Percentiles rank a stretch among this genome's conserved stretches.
phyloP scores from a whole-genome alignment of 2,329 filamentous ascomycete species.

The Trichoderma sp. region DNA sequence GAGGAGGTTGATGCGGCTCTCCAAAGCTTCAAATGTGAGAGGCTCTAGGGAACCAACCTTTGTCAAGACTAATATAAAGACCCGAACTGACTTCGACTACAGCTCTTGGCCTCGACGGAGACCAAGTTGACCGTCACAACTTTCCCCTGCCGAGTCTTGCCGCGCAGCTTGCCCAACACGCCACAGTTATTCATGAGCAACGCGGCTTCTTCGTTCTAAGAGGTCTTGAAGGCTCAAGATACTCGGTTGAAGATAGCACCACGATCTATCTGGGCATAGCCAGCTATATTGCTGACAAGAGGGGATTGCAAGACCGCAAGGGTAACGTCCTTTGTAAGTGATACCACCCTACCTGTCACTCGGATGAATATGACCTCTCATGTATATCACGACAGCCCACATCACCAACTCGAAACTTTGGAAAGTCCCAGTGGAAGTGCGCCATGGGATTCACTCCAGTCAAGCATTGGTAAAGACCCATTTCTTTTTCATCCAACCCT shows the following conservation, averaged over 20 bases:
- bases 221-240: constrained; percentile 47
- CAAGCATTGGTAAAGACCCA: constrained; percentile 36
- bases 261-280: constrained; percentile 56
- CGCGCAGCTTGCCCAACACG: constrained; percentile 33
- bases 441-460: constrained; percentile 51
- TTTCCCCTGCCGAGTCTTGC: constrained; percentile 42
- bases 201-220: constrained; percentile 53
- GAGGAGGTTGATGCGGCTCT: constrained; percentile 27
- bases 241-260: constrained; percentile 52
- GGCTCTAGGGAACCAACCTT: constrained; percentile 3
- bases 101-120: constrained; percentile 36
- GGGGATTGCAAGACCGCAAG: constrained; percentile 49
- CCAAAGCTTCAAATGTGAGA: constrained; percentile 27
- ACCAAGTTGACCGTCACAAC: constrained; percentile 35
- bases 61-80: constrained; percentile 23
- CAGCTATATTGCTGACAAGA: constrained; percentile 52
- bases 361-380: background rate
- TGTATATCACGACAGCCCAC: constrained; percentile 37
- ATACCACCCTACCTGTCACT: background rate
- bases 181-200: constrained; percentile 39
- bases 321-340: constrained; percentile 47
- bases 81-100: constrained; percentile 23
- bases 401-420: constrained; percentile 47
- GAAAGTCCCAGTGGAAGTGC: constrained; percentile 41
- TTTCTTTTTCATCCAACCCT: constrained; percentile 3